A percentile compares a stretch with the other conserved stretches of the same genome.
Conservation (phyloP, 2,329 filamentous ascomycete species). For the Trichophyton benhamiae region DNA sequence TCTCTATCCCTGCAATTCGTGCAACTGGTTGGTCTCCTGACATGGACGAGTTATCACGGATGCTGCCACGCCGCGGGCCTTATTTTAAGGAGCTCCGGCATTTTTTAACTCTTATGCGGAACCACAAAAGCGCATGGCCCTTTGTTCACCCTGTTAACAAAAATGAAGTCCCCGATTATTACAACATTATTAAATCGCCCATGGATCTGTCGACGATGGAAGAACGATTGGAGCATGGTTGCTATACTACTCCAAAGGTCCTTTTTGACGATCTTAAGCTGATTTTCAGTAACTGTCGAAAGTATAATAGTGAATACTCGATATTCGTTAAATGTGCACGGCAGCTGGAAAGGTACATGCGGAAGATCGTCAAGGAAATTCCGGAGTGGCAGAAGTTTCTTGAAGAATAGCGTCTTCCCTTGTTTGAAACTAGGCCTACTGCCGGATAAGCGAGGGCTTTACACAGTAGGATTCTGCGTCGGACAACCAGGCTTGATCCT, state of each 20-base stretch:
- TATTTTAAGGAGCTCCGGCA: constrained; percentile 91
- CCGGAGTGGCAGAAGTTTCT: constrained; percentile 61
- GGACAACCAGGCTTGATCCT: no score
- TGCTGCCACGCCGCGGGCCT: constrained; percentile 88
- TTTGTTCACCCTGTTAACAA: constrained; percentile 88
- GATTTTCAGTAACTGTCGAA: constrained; percentile 87
- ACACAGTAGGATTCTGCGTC: neutral
- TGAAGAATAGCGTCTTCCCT: constrained; percentile 6
- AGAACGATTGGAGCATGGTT: constrained; percentile 80
- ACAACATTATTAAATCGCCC: constrained; percentile 98
- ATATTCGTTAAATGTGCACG: constrained; percentile 91
- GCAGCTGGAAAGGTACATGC: constrained; percentile 90
- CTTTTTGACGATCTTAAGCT: constrained; percentile 80
- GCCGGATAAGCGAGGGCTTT: neutral
- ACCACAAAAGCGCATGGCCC: constrained; percentile 85
- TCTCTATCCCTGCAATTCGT: constrained; percentile 76
- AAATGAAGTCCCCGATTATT: constrained; percentile 94
- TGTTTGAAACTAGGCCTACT: neutral
- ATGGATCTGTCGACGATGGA: constrained; percentile 98
- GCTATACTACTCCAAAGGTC: constrained; percentile 86
- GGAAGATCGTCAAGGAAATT: constrained; percentile 77
- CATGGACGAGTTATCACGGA: constrained; percentile 92
- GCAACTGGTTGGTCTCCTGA: constrained; percentile 89
- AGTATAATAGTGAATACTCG: constrained; percentile 92
- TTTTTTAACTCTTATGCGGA: constrained; percentile 87